Percentiles rank a stretch among this genome's conserved stretches.
phyloP scores from a whole-genome alignment of 2,329 filamentous ascomycete species.

The Xenoacremonium recifei region DNA sequence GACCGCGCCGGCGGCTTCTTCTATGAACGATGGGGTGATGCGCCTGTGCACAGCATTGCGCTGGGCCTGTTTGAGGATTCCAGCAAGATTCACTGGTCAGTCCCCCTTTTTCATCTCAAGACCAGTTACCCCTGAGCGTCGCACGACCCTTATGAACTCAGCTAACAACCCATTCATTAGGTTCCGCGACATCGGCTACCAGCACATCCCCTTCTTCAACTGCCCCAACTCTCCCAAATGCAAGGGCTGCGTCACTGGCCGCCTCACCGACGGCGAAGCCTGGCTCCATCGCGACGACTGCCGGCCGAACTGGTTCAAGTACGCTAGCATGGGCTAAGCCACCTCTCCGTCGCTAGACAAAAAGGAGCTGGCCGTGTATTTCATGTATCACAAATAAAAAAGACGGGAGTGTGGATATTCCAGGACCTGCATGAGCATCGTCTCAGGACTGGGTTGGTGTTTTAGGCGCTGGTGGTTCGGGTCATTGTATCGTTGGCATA shows the following conservation, averaged over 20 bases:
- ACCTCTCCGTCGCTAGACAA: neutral
- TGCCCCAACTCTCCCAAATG: constrained; percentile 97
- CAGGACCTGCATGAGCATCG: constrained; percentile 1
- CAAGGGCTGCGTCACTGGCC: constrained; percentile 79
- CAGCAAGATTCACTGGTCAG: constrained; percentile 88
- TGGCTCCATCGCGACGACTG: constrained; percentile 91
- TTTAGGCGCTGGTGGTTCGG: constrained; percentile 20
- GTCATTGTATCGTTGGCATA: constrained; percentile 11
- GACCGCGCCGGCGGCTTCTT: constrained; percentile 98
- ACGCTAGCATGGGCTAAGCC: constrained; percentile 72
- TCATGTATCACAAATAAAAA: constrained; percentile 9
- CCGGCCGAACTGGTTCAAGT: constrained; percentile 96
- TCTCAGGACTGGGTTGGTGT: constrained; percentile 9
- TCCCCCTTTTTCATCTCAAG: constrained; percentile 13
- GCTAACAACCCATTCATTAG: constrained; percentile 43
- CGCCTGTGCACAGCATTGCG: constrained; percentile 92
- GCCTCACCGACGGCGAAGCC: constrained; percentile 83
- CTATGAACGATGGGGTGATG: constrained; percentile 98
- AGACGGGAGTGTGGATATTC: constrained; percentile 13
- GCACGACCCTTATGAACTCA: neutral
- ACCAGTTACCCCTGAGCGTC: too few relatives aligned
- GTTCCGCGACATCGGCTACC: constrained; percentile 99
- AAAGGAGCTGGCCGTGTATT: constrained; percentile 3
- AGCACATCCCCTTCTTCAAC: constrained; percentile 98
- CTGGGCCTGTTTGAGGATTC: constrained; percentile 89